Conservation (phyloP, 2,329 filamentous ascomycete species). For the Fragosphaeria purpurea region DNA sequence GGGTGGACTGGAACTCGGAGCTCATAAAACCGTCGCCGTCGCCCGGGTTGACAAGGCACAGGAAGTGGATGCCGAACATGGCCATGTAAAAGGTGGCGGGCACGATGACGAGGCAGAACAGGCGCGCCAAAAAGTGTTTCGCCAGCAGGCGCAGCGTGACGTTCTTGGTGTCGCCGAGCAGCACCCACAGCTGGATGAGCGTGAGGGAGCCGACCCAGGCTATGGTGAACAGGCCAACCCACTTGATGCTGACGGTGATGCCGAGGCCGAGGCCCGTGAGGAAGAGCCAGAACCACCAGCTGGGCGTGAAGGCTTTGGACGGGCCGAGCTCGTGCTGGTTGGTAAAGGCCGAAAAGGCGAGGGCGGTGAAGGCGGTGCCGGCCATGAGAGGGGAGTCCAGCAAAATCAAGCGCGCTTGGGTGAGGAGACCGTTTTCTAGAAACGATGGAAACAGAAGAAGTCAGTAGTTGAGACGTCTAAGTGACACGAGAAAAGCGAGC, state of each 20-base stretch:
- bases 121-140: conserved; percentile 87
- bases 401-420: conserved; percentile 89
- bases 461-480: no score
- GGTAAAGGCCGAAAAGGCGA: conserved; percentile 85
- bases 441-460: not conserved
- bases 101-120: conserved; percentile 85
- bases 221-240: conserved; percentile 97
- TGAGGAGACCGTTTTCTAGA: conserved; percentile 85
- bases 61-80: conserved; percentile 96
- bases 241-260: conserved; percentile 91
- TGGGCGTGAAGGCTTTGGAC: conserved; percentile 71
- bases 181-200: conserved; percentile 83
- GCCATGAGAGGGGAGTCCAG: conserved; percentile 91
- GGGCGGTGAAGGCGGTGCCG: conserved; percentile 82
- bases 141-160: conserved; percentile 78
- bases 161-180: conserved; percentile 79
- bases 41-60: conserved; percentile 86
- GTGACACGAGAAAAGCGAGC: not conserved
- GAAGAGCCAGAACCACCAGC: conserved; percentile 97
- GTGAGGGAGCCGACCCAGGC: conserved; percentile 94
- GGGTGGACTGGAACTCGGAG: conserved; percentile 93
- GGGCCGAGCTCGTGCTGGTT: conserved; percentile 96
- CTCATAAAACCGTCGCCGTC: conserved; percentile 99
- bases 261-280: conserved; percentile 81
- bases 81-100: conserved; percentile 84